Percentiles rank a stretch among this genome's conserved stretches.
phyloP scores from a whole-genome alignment of 192 early-diverging fungal species.

The Entomortierella lignicola region DNA sequence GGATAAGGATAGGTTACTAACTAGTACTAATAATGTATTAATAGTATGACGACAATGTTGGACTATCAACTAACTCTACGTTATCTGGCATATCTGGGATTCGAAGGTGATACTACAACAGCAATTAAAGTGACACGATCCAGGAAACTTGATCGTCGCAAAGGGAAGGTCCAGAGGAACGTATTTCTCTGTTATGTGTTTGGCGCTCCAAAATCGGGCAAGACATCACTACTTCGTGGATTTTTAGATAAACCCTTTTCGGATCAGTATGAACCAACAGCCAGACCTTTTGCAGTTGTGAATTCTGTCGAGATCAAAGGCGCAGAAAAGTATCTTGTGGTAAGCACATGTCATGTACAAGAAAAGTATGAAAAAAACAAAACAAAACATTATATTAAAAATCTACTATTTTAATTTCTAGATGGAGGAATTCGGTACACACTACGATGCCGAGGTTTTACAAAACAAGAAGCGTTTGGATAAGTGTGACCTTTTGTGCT shows the following conservation, averaged over 20 bases:
- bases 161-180: conserved; percentile 87
- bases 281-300: conserved; percentile 83
- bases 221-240: conserved; percentile 85
- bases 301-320: conserved; percentile 97
- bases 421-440: conserved; percentile 94
- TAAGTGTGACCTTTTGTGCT: conserved; percentile 89
- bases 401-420: conserved; percentile 31
- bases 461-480: conserved; percentile 90
- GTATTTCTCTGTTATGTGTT: conserved; percentile 96
- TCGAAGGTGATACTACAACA: conserved; percentile 86
- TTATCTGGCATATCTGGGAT: conserved; percentile 98
- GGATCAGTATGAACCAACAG: conserved; percentile 80
- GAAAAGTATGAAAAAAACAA: too few species aligned
- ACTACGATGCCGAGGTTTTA: conserved; percentile 88
- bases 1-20: not conserved
- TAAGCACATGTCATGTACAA: conserved; percentile 40
- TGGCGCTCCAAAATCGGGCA: conserved; percentile 93
- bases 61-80: conserved; percentile 90
- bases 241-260: conserved; percentile 89
- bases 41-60: conserved; percentile 94
- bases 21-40: not conserved
- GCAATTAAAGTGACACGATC: conserved; percentile 86
- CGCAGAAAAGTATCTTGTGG: conserved; percentile 93
- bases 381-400: not conserved
- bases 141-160: conserved; percentile 76